Evolutionary conservation across 2,329 filamentous ascomycete species (phyloP), one percentile per base, ranked within the genome.

Genomic region (Ceratocystis alfenasii): DNA sequence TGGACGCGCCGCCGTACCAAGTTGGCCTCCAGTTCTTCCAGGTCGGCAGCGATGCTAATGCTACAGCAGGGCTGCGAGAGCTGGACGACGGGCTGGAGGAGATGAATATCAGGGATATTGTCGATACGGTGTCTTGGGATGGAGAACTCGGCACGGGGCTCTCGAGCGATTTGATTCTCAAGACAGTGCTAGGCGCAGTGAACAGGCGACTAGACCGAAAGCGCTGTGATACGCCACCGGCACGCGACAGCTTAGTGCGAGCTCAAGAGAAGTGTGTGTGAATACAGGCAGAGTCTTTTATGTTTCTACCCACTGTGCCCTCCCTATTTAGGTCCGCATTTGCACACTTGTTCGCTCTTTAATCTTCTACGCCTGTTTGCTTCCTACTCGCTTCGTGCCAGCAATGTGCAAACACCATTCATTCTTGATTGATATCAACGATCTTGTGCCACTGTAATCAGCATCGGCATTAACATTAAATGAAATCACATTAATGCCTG

Each of bases 11-110:
- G 3, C 81, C 86, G 0, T 88, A 88, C 79, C 94, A 97, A 77
- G 79, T 96, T 7, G 93, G 93, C 44, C 84, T 97, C 66, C 93
- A 97, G 74, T 97, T 97, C 78, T 95, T 97, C 79, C 93, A 96
- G 76, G 88, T 97, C 57, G 93, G 94, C 66, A 80, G 83, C 62
- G 89, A 95, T 70, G 72, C 76, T 0, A 77, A 75, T 0, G 93
- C 92, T 0, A 79, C 80, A 1, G 75, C 79, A 69, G 84, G 87
- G 65, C 78, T 97, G 48, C 77, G 82, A 70, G 80, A 86, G 60
- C 79, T 97, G 6, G 93, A 97, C 72, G 89, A 96, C 73, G 78
- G 81, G 53, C 72, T 82, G n/a, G 77, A 79, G 30, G 76, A 80
- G 36, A 45, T 33, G 50, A 78, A 80, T 15, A 74, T 93, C 17